Conservation (phyloP, 2,329 filamentous ascomycete species). For the Coleophoma eucalyptorum region DNA sequence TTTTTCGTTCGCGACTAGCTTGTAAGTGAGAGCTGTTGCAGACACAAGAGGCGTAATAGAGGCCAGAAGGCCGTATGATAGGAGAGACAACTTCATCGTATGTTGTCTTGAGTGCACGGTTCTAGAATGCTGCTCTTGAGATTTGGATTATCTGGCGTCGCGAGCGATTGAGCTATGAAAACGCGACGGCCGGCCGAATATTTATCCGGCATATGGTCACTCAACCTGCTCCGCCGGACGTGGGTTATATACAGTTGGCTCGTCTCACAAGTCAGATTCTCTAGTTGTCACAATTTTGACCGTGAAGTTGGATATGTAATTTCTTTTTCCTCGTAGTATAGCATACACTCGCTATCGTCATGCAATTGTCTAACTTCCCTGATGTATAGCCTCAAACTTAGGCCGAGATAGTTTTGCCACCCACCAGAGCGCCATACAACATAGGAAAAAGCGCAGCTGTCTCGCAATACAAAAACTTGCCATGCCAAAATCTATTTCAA, state of each 20-base stretch:
- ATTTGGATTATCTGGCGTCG: conserved; percentile 12
- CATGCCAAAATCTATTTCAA: conserved; percentile 34
- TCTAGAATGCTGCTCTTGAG: not conserved
- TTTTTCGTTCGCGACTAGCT: conserved; percentile 84
- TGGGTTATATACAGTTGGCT: no score
- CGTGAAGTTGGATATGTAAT: no score
- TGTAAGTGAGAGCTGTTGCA: conserved; percentile 92
- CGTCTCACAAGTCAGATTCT: no score
- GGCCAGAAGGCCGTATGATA: conserved; percentile 68
- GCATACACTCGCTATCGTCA: not conserved
- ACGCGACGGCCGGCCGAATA: not conserved
- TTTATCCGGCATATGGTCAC: no score
- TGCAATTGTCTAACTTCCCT: conserved; percentile 1
- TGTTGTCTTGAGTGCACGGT: conserved; percentile 6
- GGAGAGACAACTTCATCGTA: conserved; percentile 61
- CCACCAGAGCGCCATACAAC: conserved; percentile 8
- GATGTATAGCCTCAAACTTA: not conserved
- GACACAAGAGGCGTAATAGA: conserved; percentile 66
- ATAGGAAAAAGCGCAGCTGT: not conserved
- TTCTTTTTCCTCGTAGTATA: no score
- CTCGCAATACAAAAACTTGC: conserved; percentile 4
- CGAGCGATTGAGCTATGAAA: not conserved
- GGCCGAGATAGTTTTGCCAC: not conserved
- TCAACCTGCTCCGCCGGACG: no score
- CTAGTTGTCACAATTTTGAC: no score